A percentile compares a stretch with the other conserved stretches of the same genome.
These are phyloP conservation scores for Kwoniella dendrophila DNA, from an alignment of 768 basidiomycete genomes.

Conservation along the genomic window DNA sequence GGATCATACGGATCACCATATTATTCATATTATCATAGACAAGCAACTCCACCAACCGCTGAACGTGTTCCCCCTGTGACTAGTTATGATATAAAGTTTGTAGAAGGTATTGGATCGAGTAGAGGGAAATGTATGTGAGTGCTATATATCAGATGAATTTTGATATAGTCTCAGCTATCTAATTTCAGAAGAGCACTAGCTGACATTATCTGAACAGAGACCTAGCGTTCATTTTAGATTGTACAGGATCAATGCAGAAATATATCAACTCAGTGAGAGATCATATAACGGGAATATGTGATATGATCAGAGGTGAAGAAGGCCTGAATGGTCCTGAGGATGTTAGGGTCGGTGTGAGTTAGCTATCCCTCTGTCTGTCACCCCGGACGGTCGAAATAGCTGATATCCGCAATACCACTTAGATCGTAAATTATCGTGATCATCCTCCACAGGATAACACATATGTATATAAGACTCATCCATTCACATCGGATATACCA, in stretches of 20 bases:
- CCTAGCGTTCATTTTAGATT: slow-evolving; percentile 93
- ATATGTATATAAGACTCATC: slow-evolving; percentile 89
- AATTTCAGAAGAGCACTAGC: background rate
- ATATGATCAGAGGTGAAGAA: slow-evolving; percentile 90
- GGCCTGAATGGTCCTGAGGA: slow-evolving; percentile 84
- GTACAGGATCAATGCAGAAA: slow-evolving; percentile 67
- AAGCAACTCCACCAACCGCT: slow-evolving; percentile 25
- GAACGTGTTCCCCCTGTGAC: slow-evolving; percentile 28
- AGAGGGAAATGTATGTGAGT: slow-evolving; percentile 50
- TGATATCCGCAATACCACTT: background rate
- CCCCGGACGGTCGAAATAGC: background rate
- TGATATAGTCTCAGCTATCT: background rate
- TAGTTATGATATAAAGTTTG: slow-evolving; percentile 36
- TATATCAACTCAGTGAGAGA: slow-evolving; percentile 68
- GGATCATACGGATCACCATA: slow-evolving; percentile 22
- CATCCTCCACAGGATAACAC: slow-evolving; percentile 97
- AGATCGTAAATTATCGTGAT: slow-evolving; percentile 91
- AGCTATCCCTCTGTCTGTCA: background rate
- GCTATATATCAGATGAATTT: too few species aligned
- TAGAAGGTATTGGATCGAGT: slow-evolving; percentile 31
- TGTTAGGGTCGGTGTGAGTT: slow-evolving; percentile 69
- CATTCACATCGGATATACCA: slow-evolving; percentile 87
- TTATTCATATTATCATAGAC: slow-evolving; percentile 28
- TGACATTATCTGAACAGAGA: slow-evolving; percentile 59
- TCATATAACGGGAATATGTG: slow-evolving; percentile 94